Base-by-base conservation (phyloP, 352 stramenopile genomes). In the Aphanomyces astaci region DNA sequence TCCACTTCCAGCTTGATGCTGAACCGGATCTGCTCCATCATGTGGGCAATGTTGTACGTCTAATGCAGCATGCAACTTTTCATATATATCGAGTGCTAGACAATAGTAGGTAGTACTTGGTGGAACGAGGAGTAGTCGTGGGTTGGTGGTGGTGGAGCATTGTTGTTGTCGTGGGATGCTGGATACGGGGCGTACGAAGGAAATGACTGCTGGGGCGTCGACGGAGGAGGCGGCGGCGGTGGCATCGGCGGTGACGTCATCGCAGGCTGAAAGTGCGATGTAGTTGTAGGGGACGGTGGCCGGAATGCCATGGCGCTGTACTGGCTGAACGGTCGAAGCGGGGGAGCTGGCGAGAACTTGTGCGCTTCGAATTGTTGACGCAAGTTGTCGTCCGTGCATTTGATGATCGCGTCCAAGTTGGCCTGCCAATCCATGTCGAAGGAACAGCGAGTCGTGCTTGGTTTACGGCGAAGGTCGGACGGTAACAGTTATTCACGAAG, bases 1-100 rank as follows among this genome's bases (percentile, higher is more conserved):
- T 92, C 85, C 32, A 94, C 81, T 74, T 94, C 85, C 43, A 92
- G 73, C 51, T 94, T 91, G 54, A 94, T 74, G 64, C 85, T 94
- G 24, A 90, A 68, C 4, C 83, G 81, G 19, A 94, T 76, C 66
- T 90, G 83, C 70, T 94, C 85, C 80, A 92, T 94, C 83, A 94
- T 89, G 53, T 89, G 81, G 22, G 83, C 79, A 33, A 92, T 72
- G 68, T 94, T 80, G 72, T 92, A 92, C 28, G 79, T 84, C 52
- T 52, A 52, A 7, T 5, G 25, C 49, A 33, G 4, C n/a, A 33
- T 57, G 25, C 19, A 25, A 53, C 7, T 53, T 9, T 5, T n/a
- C n/a, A n/a, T n/a, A n/a, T n/a, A n/a, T n/a, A n/a, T n/a, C n/a
- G n/a, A n/a, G n/a, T n/a, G n/a, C n/a, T n/a, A n/a, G n/a, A n/a